These are phyloP conservation scores for Venturia effusa DNA, from an alignment of 2,329 filamentous ascomycete species.

Conservation along the genomic window DNA sequence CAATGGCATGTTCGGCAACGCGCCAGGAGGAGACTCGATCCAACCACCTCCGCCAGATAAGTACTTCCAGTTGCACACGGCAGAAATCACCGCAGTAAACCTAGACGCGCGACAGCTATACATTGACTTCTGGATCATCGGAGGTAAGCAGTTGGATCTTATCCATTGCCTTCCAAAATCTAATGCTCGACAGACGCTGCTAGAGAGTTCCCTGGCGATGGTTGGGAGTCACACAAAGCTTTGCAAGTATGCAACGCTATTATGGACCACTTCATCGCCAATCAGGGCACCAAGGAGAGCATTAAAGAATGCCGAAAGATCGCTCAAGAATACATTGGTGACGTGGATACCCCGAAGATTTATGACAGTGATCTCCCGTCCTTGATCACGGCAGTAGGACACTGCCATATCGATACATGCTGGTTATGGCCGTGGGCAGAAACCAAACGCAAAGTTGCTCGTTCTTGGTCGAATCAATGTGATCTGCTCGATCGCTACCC, in stretches of 20 bases:
- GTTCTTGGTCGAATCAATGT: conserved; percentile 95
- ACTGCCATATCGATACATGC: conserved; percentile 96
- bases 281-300: conserved; percentile 59
- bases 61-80: conserved; percentile 64
- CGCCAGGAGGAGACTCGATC: conserved; percentile 71
- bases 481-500: conserved; percentile 91
- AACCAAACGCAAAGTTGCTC: conserved; percentile 89
- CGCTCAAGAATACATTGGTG: conserved; percentile 71
- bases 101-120: conserved; percentile 70
- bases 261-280: conserved; percentile 79
- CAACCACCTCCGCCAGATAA: conserved; percentile 81
- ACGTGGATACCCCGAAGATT: conserved; percentile 72
- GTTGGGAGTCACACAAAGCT: conserved; percentile 81
- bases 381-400: conserved; percentile 79
- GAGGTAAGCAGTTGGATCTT: conserved; percentile 25
- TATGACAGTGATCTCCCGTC: conserved; percentile 66
- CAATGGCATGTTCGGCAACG: conserved; percentile 97
- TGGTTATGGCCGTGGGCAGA: conserved; percentile 99
- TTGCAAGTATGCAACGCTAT: conserved; percentile 75
- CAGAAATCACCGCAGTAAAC: conserved; percentile 84
- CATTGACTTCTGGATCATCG: conserved; percentile 94
- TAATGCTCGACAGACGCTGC: conserved; percentile 56
- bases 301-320: conserved; percentile 74
- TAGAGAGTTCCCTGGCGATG: conserved; percentile 77
- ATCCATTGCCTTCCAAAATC: neutral